A percentile compares a stretch with the other conserved stretches of the same genome.
Conservation (phyloP, 2,329 filamentous ascomycete species). For the Talaromyces sp. region DNA sequence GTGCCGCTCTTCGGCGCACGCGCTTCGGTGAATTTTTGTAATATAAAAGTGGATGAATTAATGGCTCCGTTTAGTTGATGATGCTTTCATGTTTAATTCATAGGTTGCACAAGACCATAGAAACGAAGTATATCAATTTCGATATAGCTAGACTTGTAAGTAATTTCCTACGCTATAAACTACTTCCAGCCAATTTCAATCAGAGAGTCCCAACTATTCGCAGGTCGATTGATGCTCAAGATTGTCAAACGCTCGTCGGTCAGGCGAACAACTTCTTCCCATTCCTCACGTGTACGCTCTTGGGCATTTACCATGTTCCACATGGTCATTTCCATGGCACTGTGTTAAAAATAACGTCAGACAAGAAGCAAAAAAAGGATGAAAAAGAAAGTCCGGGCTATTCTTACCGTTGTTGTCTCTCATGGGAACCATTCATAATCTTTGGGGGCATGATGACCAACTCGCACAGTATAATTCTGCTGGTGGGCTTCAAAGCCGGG, state of each 20-base stretch:
- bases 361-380: neutral
- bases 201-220: neutral
- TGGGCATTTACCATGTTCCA: neutral
- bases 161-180: neutral
- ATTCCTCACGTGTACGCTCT: neutral
- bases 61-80: too few relatives aligned
- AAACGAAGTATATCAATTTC: neutral
- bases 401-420: neutral
- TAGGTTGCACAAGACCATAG: too few relatives aligned
- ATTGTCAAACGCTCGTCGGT: neutral
- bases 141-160: neutral
- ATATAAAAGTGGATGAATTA: too few relatives aligned
- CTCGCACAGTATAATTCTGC: slow-evolving; percentile 4
- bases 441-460: neutral
- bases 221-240: neutral
- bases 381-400: neutral
- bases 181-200: slow-evolving; percentile 1
- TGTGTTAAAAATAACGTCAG: neutral
- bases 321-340: neutral
- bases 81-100: too few relatives aligned
- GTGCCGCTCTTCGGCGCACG: too few relatives aligned
- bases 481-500: slow-evolving; percentile 3
- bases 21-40: too few relatives aligned
- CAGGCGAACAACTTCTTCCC: neutral
- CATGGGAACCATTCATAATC: neutral